These are phyloP conservation scores for Colletotrichum sansevieriae DNA, from an alignment of 2,329 filamentous ascomycete species.

Conservation along the genomic window DNA sequence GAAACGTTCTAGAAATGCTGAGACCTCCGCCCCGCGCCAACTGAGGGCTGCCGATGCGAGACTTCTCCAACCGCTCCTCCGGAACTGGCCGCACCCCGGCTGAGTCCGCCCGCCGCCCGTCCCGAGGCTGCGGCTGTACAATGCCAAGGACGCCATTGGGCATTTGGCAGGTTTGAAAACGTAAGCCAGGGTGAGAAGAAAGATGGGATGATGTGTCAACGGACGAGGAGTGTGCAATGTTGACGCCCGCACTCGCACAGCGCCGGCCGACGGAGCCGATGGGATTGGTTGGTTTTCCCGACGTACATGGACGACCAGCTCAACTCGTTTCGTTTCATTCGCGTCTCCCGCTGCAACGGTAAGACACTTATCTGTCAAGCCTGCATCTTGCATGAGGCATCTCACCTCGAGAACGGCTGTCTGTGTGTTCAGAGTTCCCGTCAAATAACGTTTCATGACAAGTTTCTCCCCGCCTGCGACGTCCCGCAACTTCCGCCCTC, in stretches of 20 bases:
- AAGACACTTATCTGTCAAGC: slow-evolving; percentile 27
- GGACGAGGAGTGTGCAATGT: neutral
- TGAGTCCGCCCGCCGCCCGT: slow-evolving; percentile 2
- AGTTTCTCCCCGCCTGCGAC: neutral
- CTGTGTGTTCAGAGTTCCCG: slow-evolving; percentile 21
- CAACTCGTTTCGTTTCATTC: slow-evolving; percentile 32
- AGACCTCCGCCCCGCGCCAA: neutral
- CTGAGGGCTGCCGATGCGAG: slow-evolving; percentile 31
- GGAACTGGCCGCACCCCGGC: slow-evolving; percentile 1
- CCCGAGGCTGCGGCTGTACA: neutral
- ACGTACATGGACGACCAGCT: slow-evolving; percentile 13
- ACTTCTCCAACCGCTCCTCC: slow-evolving; percentile 34
- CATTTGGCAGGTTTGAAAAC: slow-evolving; percentile 30
- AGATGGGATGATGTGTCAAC: slow-evolving; percentile 16
- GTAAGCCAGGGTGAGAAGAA: neutral
- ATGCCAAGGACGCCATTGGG: slow-evolving; percentile 25
- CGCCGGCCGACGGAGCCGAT: slow-evolving; percentile 14
- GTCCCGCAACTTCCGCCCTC: slow-evolving; percentile 21
- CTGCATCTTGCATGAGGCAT: slow-evolving; percentile 20
- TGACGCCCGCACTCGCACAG: slow-evolving; percentile 14
- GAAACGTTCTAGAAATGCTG: slow-evolving; percentile 30
- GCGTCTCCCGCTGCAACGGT: slow-evolving; percentile 17
- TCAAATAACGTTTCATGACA: slow-evolving; percentile 34
- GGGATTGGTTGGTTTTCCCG: neutral
- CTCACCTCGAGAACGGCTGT: slow-evolving; percentile 31